Evolutionary conservation across 1,284 basidiomycete genomes (phyloP), one percentile per base, ranked within the genome.

Genomic region (Austropuccinia psidii): DNA sequence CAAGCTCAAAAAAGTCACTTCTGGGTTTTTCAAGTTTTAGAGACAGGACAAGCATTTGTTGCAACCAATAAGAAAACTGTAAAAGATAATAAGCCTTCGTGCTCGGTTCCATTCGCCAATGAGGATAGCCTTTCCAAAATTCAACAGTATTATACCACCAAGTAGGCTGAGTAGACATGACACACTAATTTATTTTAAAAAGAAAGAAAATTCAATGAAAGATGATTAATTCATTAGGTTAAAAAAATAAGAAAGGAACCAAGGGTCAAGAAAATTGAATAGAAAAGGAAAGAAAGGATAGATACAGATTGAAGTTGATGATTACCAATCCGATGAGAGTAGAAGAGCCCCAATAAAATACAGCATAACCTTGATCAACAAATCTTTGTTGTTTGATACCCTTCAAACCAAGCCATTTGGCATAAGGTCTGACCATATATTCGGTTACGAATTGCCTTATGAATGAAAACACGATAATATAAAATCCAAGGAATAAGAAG

Each of bases 401-500:
- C 67, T 83, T 85, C 72, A 96, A 86, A 0, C 91, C 89, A 69
- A 89, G 87, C 75, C 83, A 83, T 54, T 82, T 84, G 0, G 89
- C 93, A 60, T 94, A 79, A 0, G 90, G 90, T 49, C 84, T 83
- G 73, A 89, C 87, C 19, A 93, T 58, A 76, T 87, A 86, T 77
- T 90, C 77, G 9, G 89, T 87, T 77, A 93, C 81, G 39, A 85
- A 81, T 82, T 98, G 93, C 41, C 96, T 88, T 37, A 96, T 79
- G 80, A 93, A 91, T 0, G 92, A 95, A 83, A 90, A 98, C 77
- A 97, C 89, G 52, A 98, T 84, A 80, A 98, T 85, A 81, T 96
- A 86, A 82, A 93, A 97, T 3, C 85, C 85, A 57, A 98, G 80
- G 82, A 98, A 98, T 21, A 85, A 80, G 7, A 96, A 77, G 80